A percentile compares a stretch with the other conserved stretches of the same genome.
Conservation (phyloP, 2,329 filamentous ascomycete species). For the Lasiodiplodia sp. region DNA sequence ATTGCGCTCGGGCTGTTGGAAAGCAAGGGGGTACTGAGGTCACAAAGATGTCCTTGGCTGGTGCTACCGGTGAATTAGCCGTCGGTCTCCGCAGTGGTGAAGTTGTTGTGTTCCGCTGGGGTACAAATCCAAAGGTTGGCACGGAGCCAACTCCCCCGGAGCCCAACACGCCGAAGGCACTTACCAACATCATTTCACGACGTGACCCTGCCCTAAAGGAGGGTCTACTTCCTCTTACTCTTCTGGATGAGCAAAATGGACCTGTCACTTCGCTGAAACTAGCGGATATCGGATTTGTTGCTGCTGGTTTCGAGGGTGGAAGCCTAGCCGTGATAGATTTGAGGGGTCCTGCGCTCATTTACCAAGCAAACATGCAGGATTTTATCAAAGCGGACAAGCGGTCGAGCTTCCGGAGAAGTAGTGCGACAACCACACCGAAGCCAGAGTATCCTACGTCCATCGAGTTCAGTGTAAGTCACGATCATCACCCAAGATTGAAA, state of each 20-base stretch:
- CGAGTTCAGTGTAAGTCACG: constrained; percentile 75
- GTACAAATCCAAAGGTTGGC: constrained; percentile 76
- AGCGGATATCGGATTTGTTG: constrained; percentile 93
- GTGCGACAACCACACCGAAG: constrained; percentile 54
- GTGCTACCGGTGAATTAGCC: constrained; percentile 82
- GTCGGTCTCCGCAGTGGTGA: constrained; percentile 86
- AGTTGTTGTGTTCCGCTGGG: constrained; percentile 86
- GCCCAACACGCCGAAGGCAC: constrained; percentile 55
- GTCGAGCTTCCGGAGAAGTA: constrained; percentile 69
- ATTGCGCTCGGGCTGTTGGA: constrained; percentile 81
- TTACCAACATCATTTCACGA: constrained; percentile 77
- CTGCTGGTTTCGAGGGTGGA: constrained; percentile 83
- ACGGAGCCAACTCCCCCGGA: constrained; percentile 63
- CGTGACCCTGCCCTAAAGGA: constrained; percentile 78
- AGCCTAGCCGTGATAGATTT: constrained; percentile 84
- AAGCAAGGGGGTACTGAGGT: constrained; percentile 80
- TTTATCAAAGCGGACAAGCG: constrained; percentile 80
- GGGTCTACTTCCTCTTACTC: constrained; percentile 78
- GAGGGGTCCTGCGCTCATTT: constrained; percentile 84
- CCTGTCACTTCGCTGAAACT: constrained; percentile 80
- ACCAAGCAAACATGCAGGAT: constrained; percentile 74
- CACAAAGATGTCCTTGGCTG: constrained; percentile 78
- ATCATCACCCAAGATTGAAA: background rate
- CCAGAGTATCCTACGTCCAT: constrained; percentile 80
- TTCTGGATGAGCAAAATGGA: constrained; percentile 85